Evolutionary conservation across 768 basidiomycete genomes (phyloP), one percentile per base, ranked within the genome.

Genomic region (Cystobasidium ongulense): DNA sequence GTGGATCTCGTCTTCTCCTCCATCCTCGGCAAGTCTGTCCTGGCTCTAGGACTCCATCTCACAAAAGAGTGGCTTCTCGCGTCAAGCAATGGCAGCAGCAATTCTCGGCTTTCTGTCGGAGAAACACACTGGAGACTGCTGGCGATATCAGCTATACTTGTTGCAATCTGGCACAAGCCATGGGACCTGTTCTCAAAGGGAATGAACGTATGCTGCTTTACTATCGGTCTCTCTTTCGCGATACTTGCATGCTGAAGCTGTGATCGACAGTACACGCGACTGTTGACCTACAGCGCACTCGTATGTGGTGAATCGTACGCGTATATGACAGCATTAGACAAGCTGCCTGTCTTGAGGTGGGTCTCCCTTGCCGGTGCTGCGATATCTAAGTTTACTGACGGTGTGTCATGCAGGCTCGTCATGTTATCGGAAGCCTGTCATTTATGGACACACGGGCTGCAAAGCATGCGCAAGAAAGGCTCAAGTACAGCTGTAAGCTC

Each of bases 1-100:
- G 31, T 76, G 5, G 79, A 80, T 38, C 76, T 79, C 11, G 61
- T 80, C n/a, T 72, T 80, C 66, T 70, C 70, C 15, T 64, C 77
- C 59, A 52, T 78, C 18, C 74, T 77, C 11, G 72, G 75, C 15
- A 79, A 78, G 31, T 74, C 76, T n/a, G 71, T 78, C 46, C 63
- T 77, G 54, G 77, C 77, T 3, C 72, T 79, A 29, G 35, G 77
- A 4, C 66, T 77, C 29, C 75, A 76, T 68, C 73, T 76, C 21
- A 31, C 71, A 18, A 75, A 75, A 39, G 76, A 77, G 53, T 80
- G 79, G 79, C 53, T 79, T 18, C 29, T 80, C 18, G 73, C 54
- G 0, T 57, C 62, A 18, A 74, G 76, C 23, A 59, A 27, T 59
- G 57, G 29, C 8, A 15, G 29, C 8, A 15, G 15, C 29, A 59